Percentiles rank a stretch among this genome's conserved stretches.
Evolutionary conservation across 164 flowering plant genomes (phyloP).

Genomic region (Paratinospora sagittata): DNA sequence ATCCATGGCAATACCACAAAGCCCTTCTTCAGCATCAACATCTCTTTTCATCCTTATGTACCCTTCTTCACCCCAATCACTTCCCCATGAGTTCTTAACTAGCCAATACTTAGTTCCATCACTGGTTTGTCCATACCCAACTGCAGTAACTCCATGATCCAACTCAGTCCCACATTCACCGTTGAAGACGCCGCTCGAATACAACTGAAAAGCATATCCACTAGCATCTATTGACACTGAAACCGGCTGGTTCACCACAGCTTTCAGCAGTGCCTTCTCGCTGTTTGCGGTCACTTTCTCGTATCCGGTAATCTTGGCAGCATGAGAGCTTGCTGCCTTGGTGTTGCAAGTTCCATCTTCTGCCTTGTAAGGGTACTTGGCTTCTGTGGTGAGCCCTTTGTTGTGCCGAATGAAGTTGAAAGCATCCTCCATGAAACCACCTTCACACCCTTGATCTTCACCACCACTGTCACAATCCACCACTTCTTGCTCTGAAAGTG

Average conservation of each 20-base stretch:
- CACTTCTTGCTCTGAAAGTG: slow-evolving; percentile 25
- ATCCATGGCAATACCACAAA: slow-evolving; percentile 24
- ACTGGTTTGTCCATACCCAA: slow-evolving; percentile 21
- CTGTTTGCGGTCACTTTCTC: slow-evolving; percentile 24
- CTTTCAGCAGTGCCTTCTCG: slow-evolving; percentile 18
- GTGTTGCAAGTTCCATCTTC: slow-evolving; percentile 14
- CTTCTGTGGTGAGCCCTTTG: slow-evolving; percentile 23
- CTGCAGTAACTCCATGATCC: slow-evolving; percentile 25
- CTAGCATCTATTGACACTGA: slow-evolving; percentile 28
- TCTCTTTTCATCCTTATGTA: slow-evolving; percentile 25
- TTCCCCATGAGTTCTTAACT: slow-evolving; percentile 34
- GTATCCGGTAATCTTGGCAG: slow-evolving; percentile 19
- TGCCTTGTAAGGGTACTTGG: slow-evolving; percentile 18
- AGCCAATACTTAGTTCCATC: slow-evolving; percentile 30
- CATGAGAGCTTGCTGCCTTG: slow-evolving; percentile 3
- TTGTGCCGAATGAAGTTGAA: slow-evolving; percentile 20
- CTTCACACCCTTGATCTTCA: slow-evolving; percentile 21
- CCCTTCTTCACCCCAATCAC: slow-evolving; percentile 27
- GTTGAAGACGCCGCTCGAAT: slow-evolving; percentile 23
- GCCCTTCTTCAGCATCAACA: slow-evolving; percentile 19
- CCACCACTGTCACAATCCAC: slow-evolving; percentile 24
- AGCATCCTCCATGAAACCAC: slow-evolving; percentile 26
- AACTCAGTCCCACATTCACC: slow-evolving; percentile 21
- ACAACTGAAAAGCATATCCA: slow-evolving; percentile 21
- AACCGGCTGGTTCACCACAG: slow-evolving; percentile 27